phyloP scores from a whole-genome alignment of 495 filamentous ascomycete genomes.

The Astrocystis sublimbata region DNA sequence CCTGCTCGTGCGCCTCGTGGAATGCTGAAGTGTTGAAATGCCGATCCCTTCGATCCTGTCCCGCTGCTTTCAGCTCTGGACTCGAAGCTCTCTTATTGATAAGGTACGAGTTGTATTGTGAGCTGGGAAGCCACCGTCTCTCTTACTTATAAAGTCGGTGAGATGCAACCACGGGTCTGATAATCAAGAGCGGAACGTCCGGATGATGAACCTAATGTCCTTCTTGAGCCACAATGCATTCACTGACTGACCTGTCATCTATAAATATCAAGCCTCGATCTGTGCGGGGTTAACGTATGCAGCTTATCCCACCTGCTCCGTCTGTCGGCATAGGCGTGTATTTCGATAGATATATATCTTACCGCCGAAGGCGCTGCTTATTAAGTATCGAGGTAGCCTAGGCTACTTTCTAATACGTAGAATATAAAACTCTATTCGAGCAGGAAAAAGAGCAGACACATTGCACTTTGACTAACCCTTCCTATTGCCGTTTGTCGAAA shows the following conservation, averaged over 20 bases:
- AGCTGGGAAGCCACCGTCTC: no score
- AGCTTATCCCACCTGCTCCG: slow-evolving; percentile 3
- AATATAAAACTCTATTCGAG: no score
- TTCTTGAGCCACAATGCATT: slow-evolving; percentile 14
- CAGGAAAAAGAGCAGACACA: no score
- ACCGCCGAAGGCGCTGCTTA: slow-evolving; percentile 5
- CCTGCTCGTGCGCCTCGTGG: not conserved
- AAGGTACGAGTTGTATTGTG: not conserved
- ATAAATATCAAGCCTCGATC: slow-evolving; percentile 10
- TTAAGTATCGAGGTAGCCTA: not conserved
- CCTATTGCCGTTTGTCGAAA: no score
- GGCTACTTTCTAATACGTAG: not conserved
- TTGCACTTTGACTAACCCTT: no score
- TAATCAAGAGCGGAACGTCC: not conserved
- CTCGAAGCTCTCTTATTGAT: not conserved
- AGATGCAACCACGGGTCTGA: not conserved
- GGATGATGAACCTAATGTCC: not conserved
- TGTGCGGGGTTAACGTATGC: slow-evolving; percentile 12
- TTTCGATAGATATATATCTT: not conserved
- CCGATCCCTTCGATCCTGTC: not conserved
- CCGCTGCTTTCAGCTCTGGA: not conserved
- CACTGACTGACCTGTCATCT: not conserved
- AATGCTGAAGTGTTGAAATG: no score
- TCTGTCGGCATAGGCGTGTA: slow-evolving; percentile 2
- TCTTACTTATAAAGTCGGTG: not conserved